phyloP scores from a whole-genome alignment of 768 basidiomycete species.

The Lactarius hatsudake region DNA sequence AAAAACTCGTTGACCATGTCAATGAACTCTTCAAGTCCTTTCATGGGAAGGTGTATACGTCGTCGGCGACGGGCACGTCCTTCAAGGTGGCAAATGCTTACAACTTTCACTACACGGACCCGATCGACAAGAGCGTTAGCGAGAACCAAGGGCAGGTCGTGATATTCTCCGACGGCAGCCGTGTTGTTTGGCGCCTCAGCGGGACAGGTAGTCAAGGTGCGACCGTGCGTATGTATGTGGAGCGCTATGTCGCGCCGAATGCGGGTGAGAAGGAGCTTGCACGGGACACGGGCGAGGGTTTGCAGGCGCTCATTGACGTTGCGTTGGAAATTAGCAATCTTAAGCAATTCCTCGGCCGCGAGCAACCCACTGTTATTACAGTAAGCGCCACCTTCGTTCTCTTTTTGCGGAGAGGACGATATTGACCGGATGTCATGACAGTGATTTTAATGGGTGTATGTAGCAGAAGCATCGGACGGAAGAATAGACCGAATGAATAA shows the following conservation, averaged over 20 bases:
- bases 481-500: not conserved
- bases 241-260: slow-evolving; percentile 77
- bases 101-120: slow-evolving; percentile 96
- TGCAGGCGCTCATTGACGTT: slow-evolving; percentile 94
- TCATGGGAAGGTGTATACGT: slow-evolving; percentile 61
- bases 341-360: slow-evolving; percentile 79
- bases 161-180: slow-evolving; percentile 84
- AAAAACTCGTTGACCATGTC: slow-evolving; percentile 77
- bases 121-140: slow-evolving; percentile 92
- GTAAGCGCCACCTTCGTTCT: slow-evolving; percentile 7
- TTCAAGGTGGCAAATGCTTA: slow-evolving; percentile 78
- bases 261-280: slow-evolving; percentile 67
- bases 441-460: not conserved
- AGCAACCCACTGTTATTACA: slow-evolving; percentile 96
- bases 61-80: slow-evolving; percentile 59
- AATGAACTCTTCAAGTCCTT: slow-evolving; percentile 70
- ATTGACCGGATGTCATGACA: not conserved
- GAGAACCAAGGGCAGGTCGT: slow-evolving; percentile 96
- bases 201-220: slow-evolving; percentile 97
- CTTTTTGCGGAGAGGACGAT: not conserved
- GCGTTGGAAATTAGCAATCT: slow-evolving; percentile 83
- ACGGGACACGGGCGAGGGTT: slow-evolving; percentile 80
- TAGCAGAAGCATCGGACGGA: not conserved
- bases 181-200: slow-evolving; percentile 93
- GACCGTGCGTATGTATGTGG: slow-evolving; percentile 94